Percentiles rank a stretch among this genome's conserved stretches.
Evolutionary conservation across 2,329 filamentous ascomycete species (phyloP).

Genomic region (Trichoderma hamatum): DNA sequence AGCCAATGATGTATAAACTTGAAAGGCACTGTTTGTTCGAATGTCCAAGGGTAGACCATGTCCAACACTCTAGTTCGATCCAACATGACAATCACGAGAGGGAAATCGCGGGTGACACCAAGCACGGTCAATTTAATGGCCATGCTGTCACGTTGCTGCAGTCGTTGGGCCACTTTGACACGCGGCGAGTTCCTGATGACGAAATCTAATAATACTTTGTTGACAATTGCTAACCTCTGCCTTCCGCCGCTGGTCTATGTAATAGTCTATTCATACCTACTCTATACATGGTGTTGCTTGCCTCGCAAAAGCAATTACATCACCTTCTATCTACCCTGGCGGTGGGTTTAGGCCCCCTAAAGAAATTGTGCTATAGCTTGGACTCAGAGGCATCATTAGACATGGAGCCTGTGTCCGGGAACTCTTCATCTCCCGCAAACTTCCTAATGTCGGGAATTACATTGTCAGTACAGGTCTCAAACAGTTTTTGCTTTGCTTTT

Average conservation of each 20-base stretch:
- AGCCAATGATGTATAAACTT: neutral
- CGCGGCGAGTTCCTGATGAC: slow-evolving; percentile 2
- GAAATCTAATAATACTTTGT: slow-evolving; percentile 20
- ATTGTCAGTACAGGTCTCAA: slow-evolving; percentile 3
- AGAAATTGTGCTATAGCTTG: slow-evolving; percentile 36
- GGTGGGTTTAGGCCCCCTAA: neutral
- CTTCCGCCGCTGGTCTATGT: neutral
- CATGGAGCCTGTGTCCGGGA: slow-evolving; percentile 47
- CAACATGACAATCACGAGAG: slow-evolving; percentile 1
- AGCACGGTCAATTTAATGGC: slow-evolving; percentile 3
- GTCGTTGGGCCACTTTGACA: neutral
- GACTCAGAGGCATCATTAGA: slow-evolving; percentile 36
- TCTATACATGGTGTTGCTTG: neutral
- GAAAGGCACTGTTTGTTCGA: neutral
- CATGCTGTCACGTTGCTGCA: neutral
- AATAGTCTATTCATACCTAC: neutral
- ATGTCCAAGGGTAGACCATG: neutral
- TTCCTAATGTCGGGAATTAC: slow-evolving; percentile 47
- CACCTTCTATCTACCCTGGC: neutral
- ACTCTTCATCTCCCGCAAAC: slow-evolving; percentile 62
- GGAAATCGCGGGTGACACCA: neutral
- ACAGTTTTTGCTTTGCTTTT: neutral
- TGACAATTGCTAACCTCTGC: neutral
- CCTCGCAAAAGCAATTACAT: neutral
- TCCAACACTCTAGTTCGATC: neutral